These are phyloP conservation scores for Zygoascus ofunaensis DNA, from an alignment of 805 yeast species.

Conservation along the genomic window DNA sequence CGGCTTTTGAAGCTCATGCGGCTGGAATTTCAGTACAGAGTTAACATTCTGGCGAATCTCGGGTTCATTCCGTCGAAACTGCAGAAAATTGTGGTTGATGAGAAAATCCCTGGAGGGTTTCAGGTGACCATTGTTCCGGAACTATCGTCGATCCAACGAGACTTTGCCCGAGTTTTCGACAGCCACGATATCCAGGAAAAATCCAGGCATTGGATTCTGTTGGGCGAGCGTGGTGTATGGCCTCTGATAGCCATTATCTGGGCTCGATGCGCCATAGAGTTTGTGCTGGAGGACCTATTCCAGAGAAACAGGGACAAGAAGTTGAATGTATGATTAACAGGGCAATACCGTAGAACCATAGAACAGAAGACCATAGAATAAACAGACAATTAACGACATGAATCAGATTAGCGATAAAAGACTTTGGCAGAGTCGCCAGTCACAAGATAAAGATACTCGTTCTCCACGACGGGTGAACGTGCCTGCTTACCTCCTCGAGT, in stretches of 20 bases:
- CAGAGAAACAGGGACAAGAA: constrained; percentile 21
- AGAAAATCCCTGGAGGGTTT: constrained; percentile 70
- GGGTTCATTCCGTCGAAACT: constrained; percentile 64
- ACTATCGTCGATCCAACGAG: constrained; percentile 56
- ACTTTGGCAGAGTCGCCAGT: constrained; percentile 44
- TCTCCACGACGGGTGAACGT: constrained; percentile 38
- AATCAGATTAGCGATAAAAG: constrained; percentile 30
- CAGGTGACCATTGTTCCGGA: constrained; percentile 91
- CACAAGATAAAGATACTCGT: constrained; percentile 52
- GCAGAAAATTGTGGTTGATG: constrained; percentile 77
- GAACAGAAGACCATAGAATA: constrained; percentile 1
- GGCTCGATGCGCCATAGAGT: constrained; percentile 86
- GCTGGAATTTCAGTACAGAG: constrained; percentile 75
- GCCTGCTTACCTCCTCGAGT: constrained; percentile 44
- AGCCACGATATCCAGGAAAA: constrained; percentile 60
- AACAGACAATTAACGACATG: neutral
- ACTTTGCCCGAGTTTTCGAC: constrained; percentile 70
- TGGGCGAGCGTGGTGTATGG: constrained; percentile 93
- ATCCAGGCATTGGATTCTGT: constrained; percentile 78
- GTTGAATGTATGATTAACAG: neutral
- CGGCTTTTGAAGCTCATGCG: constrained; percentile 49
- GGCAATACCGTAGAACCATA: neutral
- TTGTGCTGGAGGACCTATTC: constrained; percentile 70
- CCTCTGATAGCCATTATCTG: constrained; percentile 75
- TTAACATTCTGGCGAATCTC: constrained; percentile 67